Conservation (phyloP, 1,139 yeast species). For the Yamadazyma buinensis region DNA sequence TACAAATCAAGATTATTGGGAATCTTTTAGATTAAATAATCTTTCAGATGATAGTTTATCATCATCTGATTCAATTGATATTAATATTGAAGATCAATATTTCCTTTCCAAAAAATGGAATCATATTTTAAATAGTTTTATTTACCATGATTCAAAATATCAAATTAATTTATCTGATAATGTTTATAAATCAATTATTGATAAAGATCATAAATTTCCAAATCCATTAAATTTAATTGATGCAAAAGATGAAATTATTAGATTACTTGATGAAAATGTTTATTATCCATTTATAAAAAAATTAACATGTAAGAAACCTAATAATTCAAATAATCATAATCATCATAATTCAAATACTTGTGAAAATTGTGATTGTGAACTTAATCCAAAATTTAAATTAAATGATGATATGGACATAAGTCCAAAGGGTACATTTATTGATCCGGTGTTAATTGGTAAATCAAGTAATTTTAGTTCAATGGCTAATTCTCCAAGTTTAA, state of each 20-base stretch:
- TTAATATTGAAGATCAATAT: slow-evolving; percentile 5
- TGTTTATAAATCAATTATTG: slow-evolving; percentile 27
- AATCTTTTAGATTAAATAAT: slow-evolving; percentile 20
- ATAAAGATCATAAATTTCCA: slow-evolving; percentile 24
- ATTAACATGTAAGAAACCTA: slow-evolving; percentile 5
- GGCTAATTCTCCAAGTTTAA: background rate
- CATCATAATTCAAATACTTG: slow-evolving; percentile 10
- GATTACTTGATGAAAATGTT: slow-evolving; percentile 44
- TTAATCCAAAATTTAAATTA: slow-evolving; percentile 2
- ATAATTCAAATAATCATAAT: background rate
- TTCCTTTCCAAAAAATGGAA: slow-evolving; percentile 21
- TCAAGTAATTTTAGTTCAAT: slow-evolving; percentile 1
- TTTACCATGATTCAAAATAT: slow-evolving; percentile 34
- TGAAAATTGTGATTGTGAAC: slow-evolving; percentile 6
- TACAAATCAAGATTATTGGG: slow-evolving; percentile 21
- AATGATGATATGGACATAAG: too few species aligned
- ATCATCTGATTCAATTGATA: slow-evolving; percentile 3
- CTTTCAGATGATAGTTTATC: slow-evolving; percentile 13
- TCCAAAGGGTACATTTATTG: background rate
- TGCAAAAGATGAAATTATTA: slow-evolving; percentile 43
- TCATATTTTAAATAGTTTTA: slow-evolving; percentile 23
- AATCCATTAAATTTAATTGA: slow-evolving; percentile 35
- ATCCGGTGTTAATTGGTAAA: slow-evolving; percentile 4
- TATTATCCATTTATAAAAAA: slow-evolving; percentile 19
- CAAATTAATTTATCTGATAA: slow-evolving; percentile 44